Evolutionary conservation across 345 rosid genomes (phyloP).

Genomic region (thale cress (Arabidopsis thaliana)): TAIR10.1 NC_003076.8:4710501-4711000

Average conservation of each 20-base stretch:
- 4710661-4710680: slow-evolving; percentile 1
- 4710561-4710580: slow-evolving; percentile 24
- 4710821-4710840: neutral
- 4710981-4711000: neutral
- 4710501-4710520: slow-evolving; percentile 5
- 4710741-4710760: neutral
- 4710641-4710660: slow-evolving; percentile 34
- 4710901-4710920: slow-evolving; percentile 10
- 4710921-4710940: slow-evolving; percentile 9
- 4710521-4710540: neutral
- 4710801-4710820: neutral
- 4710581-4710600: neutral
- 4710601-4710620: slow-evolving; percentile 6
- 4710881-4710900: slow-evolving; percentile 1
- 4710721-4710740: slow-evolving; percentile 1
- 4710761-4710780: neutral
- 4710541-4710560: neutral
- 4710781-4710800: neutral
- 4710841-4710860: slow-evolving; percentile 30
- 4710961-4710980: slow-evolving; percentile 2
- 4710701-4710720: neutral
- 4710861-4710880: neutral
- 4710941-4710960: slow-evolving; percentile 45
- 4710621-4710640: slow-evolving; percentile 18
- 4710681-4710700: neutral